Base-by-base conservation (phyloP, 108 stramenopile genomes). In the Skeletonema potamos region DNA sequence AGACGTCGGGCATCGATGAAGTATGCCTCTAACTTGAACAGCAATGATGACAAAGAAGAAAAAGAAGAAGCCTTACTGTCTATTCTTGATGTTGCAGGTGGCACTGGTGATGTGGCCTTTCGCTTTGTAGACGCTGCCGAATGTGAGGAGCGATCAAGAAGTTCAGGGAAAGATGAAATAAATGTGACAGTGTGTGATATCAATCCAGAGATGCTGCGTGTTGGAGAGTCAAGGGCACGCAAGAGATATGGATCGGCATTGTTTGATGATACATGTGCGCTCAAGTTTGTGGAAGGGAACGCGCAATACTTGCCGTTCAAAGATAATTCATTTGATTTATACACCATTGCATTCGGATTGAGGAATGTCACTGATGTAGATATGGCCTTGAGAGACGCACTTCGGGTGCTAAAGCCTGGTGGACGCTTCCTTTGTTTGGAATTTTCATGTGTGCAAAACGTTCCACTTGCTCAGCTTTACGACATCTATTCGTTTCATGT, bases 101-200 rank as follows among this genome's bases (percentile, higher is more conserved):
- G 99, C 17, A 99, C 99, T 12, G 98, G 98, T 12, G 98, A 99
- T 77, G 91, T 99, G 41, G 93, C 96, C 27, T 99, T 99, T 85
- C 95, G 97, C 26, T 90, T 96, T 43, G 69, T 93, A 24, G 91
- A 96, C 7, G 88, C 89, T 5, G 85, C 91, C 15, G 72, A 77
- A 12, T 90, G 90, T 54, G 57, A 58, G 33, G 90, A 90, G 65
- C 85, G 89, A 6, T 30, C 77, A 26, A 84, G 72, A 68, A 71
- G 74, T n/a, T 75, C 82, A 18, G 81, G 81, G 13, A 51, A 64
- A 48, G 86, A 94, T 76, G 82, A 81, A 30, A 69, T 93, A 33
- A 57, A 75, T n/a, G 87, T 99, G n/a, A 95, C 93, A 1, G 96
- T 99, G 8, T 96, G 92, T 64, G 99, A 99, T 74, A 98, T 98